Evolutionary conservation across 345 rosid genomes (phyloP), one percentile per base, ranked within the genome.

Genomic region (Pugionium dolabratum): DNA sequence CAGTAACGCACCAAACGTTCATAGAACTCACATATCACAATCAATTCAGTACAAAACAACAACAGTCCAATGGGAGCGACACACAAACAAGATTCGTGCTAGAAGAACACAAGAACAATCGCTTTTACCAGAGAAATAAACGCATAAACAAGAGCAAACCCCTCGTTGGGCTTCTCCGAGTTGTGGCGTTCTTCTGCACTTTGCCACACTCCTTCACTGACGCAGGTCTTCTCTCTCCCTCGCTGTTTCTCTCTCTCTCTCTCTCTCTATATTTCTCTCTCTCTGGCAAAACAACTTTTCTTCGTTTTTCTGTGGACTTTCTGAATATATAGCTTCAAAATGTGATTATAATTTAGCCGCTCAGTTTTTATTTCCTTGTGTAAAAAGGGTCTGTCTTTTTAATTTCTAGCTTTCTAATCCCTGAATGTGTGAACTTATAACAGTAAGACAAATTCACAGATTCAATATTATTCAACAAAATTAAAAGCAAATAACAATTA

Each of bases 401-500:
- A 27, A 25, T 66, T 73, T 37, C 62, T 52, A 66, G 62, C 62
- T 44, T 51, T 59, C 43, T 72, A 44, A 72, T 40, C 66, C 71
- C 66, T 58, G 41, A 65, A 65, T 49, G 55, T 49, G 18, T 18
- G 18, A 2, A 43, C 43, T 34, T 62, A n/a, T 30, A 25, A 27
- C 27, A 31, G 36, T 18, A 9, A 4, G 3, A 25, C 4, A 41
- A 52, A 36, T 30, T 47, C 30, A 62, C 33, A 62, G 43, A n/a
- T 63, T 63, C 39, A 62, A 33, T 54, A 10, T 45, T 10, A 6
- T 0, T 2, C 35, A 53, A 11, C 54, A 29, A 11, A 59, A 5
- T n/a, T 5, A 4, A 27, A 34, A 44, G 43, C 51, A 42, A 36
- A 6, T 39, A 37, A 7, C 25, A 53, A 4, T 39, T 28, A 50